Evolutionary conservation across 148 eudicot species (phyloP).

Genomic region (Euryodendron excelsum): DNA sequence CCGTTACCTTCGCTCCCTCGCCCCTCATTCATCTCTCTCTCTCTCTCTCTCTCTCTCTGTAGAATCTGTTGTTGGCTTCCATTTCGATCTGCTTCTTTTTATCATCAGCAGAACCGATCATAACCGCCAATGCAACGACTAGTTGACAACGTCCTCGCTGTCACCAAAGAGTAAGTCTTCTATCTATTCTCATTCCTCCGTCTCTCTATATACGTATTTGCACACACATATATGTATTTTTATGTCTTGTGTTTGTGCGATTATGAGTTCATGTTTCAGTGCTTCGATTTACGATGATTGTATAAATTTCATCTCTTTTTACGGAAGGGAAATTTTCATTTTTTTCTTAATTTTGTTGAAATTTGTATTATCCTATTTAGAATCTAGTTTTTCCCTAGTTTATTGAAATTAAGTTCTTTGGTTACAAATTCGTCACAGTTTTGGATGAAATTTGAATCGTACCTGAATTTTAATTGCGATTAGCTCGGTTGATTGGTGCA

Average conservation of each 20-base stretch:
- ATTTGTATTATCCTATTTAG: neutral
- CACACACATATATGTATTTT: neutral
- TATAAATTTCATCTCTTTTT: neutral
- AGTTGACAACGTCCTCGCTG: slow-evolving; percentile 66
- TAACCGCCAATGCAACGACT: slow-evolving; percentile 47
- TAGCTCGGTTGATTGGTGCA: neutral
- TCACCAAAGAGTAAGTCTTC: slow-evolving; percentile 60
- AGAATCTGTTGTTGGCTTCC: neutral
- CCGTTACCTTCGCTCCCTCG: too few species aligned
- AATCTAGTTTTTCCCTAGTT: neutral
- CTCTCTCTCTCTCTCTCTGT: neutral
- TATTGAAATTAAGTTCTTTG: neutral
- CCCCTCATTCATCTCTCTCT: neutral
- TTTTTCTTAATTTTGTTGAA: neutral
- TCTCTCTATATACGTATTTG: neutral
- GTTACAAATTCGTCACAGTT: neutral
- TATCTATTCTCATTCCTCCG: neutral
- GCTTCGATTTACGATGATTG: neutral
- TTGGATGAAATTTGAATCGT: neutral
- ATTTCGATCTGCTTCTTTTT: neutral
- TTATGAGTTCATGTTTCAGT: too few species aligned
- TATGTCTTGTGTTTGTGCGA: neutral
- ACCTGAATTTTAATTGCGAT: too few species aligned
- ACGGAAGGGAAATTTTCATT: neutral
- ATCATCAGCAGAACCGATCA: neutral